Conservation (phyloP, 2,329 filamentous ascomycete species). For the Xylariaceae sp. region DNA sequence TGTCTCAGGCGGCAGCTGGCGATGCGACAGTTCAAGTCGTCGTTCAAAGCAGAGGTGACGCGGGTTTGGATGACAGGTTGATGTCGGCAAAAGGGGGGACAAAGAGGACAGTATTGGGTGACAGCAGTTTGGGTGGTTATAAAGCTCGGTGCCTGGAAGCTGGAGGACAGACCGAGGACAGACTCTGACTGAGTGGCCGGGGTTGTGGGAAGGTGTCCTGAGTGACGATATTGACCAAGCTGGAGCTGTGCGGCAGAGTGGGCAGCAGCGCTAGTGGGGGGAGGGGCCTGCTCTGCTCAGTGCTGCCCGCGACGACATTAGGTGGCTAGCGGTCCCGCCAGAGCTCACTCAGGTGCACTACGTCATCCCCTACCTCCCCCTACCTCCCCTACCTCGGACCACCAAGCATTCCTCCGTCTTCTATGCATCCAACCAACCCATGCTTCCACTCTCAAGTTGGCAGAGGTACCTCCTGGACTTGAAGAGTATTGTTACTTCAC, state of each 20-base stretch:
- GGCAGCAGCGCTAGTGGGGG: background rate
- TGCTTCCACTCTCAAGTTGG: no score
- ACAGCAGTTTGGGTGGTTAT: background rate
- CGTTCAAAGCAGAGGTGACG: slow-evolving; percentile 1
- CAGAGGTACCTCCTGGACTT: no score
- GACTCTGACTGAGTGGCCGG: slow-evolving; percentile 1
- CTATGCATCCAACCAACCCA: no score
- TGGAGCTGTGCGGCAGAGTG: slow-evolving; percentile 7
- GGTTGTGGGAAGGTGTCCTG: slow-evolving; percentile 22
- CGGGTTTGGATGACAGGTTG: background rate
- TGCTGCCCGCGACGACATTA: background rate
- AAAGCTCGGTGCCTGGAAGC: background rate
- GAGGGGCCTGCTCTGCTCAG: background rate
- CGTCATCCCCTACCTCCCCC: background rate
- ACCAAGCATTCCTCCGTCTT: no score
- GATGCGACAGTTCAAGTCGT: background rate
- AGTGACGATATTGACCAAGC: slow-evolving; percentile 20
- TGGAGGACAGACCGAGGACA: no score
- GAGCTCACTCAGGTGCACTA: background rate
- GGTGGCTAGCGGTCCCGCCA: background rate
- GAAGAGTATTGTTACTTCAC: no score
- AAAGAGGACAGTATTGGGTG: background rate
- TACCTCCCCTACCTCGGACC: no score
- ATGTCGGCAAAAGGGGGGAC: background rate
- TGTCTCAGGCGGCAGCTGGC: slow-evolving; percentile 8